Percentiles rank a stretch among this genome's conserved stretches.
These are phyloP conservation scores for Senna siamea DNA, from an alignment of 306 rosid species.

Conservation along the genomic window DNA sequence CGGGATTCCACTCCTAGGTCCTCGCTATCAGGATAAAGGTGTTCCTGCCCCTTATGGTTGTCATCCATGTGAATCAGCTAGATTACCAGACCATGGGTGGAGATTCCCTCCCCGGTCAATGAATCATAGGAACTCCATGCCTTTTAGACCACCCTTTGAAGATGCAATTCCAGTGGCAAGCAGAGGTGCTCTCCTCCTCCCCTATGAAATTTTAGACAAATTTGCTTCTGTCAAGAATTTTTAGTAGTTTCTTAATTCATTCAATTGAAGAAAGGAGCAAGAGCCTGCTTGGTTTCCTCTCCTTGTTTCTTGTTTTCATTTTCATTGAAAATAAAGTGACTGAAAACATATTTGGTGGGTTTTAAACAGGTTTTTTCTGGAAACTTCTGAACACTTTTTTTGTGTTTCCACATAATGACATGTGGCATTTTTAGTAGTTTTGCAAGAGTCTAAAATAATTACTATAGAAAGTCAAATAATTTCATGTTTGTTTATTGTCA, in stretches of 20 bases:
- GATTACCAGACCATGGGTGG: conserved; percentile 77
- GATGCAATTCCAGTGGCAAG: conserved; percentile 76
- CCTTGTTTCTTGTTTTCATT: not conserved
- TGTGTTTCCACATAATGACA: too few relatives aligned
- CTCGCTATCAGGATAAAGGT: conserved; percentile 65
- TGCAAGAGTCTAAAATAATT: not conserved
- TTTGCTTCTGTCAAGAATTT: not conserved
- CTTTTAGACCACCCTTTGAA: conserved; percentile 69
- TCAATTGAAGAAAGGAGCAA: not conserved
- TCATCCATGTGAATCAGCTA: conserved; percentile 76
- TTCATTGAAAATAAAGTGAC: not conserved
- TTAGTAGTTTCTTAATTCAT: not conserved
- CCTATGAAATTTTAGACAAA: conserved; percentile 14
- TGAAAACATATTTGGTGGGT: not conserved
- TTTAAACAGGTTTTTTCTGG: too few relatives aligned
- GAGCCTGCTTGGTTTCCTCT: not conserved
- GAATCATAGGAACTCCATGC: conserved; percentile 64
- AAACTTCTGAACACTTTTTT: too few relatives aligned
- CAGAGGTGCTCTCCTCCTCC: conserved; percentile 60
- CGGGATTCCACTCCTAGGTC: conserved; percentile 53
- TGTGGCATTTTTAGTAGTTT: not conserved
- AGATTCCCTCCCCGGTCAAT: conserved; percentile 71
- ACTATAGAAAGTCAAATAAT: not conserved
- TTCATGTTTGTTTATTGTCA: not conserved
- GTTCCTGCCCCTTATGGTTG: conserved; percentile 63